These are phyloP conservation scores for Calycina marina DNA, from an alignment of 2,329 filamentous ascomycete genomes.

Conservation along the genomic window DNA sequence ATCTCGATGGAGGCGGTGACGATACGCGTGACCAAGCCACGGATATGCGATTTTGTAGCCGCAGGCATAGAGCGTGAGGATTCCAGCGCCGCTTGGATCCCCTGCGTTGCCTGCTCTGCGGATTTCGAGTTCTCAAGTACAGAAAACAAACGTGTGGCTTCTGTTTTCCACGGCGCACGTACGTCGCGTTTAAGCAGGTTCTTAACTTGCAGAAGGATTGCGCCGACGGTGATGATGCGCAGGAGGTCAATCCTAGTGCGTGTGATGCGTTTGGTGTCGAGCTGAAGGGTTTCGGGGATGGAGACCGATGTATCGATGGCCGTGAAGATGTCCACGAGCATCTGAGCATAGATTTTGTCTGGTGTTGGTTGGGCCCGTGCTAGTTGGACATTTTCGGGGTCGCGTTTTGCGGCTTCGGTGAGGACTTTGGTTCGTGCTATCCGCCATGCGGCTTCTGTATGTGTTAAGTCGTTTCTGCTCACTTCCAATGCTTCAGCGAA, in stretches of 20 bases:
- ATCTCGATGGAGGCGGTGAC: constrained; percentile 21
- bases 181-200: constrained; percentile 73
- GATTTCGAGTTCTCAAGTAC: constrained; percentile 45
- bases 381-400: constrained; percentile 52
- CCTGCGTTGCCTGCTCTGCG: constrained; percentile 36
- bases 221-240: constrained; percentile 57
- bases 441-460: constrained; percentile 51
- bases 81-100: constrained; percentile 47
- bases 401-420: constrained; percentile 50
- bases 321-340: constrained; percentile 63
- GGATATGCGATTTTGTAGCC: constrained; percentile 44
- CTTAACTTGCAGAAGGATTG: constrained; percentile 66
- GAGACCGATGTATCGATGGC: constrained; percentile 40
- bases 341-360: constrained; percentile 61
- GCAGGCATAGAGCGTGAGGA: constrained; percentile 47
- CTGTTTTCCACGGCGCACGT: constrained; percentile 60
- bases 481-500: constrained; percentile 52
- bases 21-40: constrained; percentile 42
- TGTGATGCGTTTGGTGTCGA: constrained; percentile 51
- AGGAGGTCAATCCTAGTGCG: constrained; percentile 41
- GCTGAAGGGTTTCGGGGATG: constrained; percentile 58
- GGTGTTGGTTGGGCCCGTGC: constrained; percentile 47
- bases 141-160: constrained; percentile 55
- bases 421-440: constrained; percentile 48
- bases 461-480: constrained; percentile 38